Conservation (phyloP, 176 grass and related monocot genomes). For the Poa pratensis region DNA sequence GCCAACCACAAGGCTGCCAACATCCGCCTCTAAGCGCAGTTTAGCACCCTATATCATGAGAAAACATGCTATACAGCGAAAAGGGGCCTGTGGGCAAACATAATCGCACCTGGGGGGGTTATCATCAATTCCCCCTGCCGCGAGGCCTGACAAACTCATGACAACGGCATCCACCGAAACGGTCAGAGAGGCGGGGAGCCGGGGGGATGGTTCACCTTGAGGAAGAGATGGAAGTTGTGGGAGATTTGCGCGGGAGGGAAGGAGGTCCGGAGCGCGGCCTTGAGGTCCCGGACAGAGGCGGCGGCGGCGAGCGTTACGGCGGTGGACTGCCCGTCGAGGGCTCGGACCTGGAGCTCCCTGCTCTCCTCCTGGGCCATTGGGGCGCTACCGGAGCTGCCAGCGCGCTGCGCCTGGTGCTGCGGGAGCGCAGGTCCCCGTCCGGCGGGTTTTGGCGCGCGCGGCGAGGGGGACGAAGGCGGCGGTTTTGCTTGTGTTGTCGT, state of each 20-base stretch:
- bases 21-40: slow-evolving; percentile 53
- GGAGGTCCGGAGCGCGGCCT: slow-evolving; percentile 63
- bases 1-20: slow-evolving; percentile 32
- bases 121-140: no score
- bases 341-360: slow-evolving; percentile 70
- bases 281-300: slow-evolving; percentile 72
- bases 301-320: slow-evolving; percentile 41
- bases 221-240: slow-evolving; percentile 80
- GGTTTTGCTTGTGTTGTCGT: background rate
- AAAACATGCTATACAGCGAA: slow-evolving; percentile 23
- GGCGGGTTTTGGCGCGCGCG: slow-evolving; percentile 39
- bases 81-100: no score
- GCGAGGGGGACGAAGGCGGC: slow-evolving; percentile 22
- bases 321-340: slow-evolving; percentile 63
- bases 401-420: background rate
- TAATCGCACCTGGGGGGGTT: no score
- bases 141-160: background rate
- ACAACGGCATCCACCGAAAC: background rate
- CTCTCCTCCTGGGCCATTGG: slow-evolving; percentile 39
- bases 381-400: background rate
- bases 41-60: slow-evolving; percentile 64
- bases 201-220: slow-evolving; percentile 59
- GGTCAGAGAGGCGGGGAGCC: background rate
- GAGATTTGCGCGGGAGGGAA: slow-evolving; percentile 70
- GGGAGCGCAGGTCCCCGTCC: background rate